Evolutionary conservation across 371 early-diverging fungal genomes (phyloP).

Genomic region (Mortierella sp.): DNA sequence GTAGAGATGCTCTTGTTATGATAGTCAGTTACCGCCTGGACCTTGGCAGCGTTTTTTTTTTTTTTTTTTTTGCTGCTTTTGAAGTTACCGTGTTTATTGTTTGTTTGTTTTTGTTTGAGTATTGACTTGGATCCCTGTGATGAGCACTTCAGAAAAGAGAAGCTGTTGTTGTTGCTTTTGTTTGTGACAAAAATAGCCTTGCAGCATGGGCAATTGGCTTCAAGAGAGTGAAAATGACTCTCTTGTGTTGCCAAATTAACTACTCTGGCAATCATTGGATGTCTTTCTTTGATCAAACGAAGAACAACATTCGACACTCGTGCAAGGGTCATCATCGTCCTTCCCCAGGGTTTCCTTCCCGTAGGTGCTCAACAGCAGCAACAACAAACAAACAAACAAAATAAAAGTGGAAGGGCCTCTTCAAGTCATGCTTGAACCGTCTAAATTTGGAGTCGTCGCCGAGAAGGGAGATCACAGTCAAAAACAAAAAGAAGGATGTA

Average conservation of each 20-base stretch:
- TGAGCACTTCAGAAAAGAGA: neutral
- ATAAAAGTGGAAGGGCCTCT: neutral
- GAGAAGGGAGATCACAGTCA: neutral
- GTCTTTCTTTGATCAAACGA: neutral
- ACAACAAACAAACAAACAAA: neutral
- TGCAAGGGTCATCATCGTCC: neutral
- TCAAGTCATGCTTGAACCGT: neutral
- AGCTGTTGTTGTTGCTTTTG: neutral
- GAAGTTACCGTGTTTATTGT: neutral
- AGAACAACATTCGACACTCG: neutral
- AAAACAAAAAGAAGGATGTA: neutral
- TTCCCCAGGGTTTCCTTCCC: neutral
- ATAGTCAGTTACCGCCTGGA: neutral
- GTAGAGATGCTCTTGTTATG: too few species aligned
- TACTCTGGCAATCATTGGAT: neutral
- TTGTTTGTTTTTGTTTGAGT: neutral
- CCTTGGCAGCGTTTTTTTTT: neutral
- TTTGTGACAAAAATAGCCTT: conserved; percentile 10
- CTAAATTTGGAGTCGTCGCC: conserved; percentile 1
- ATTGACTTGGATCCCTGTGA: neutral
- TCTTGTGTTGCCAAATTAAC: conserved; percentile 2
- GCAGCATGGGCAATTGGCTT: neutral
- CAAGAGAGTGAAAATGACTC: too few species aligned
- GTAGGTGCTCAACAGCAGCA: too few species aligned
- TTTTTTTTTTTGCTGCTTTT: neutral